Evolutionary conservation across 116 monocot genomes (phyloP).

Genomic region (Zostera marina): DNA sequence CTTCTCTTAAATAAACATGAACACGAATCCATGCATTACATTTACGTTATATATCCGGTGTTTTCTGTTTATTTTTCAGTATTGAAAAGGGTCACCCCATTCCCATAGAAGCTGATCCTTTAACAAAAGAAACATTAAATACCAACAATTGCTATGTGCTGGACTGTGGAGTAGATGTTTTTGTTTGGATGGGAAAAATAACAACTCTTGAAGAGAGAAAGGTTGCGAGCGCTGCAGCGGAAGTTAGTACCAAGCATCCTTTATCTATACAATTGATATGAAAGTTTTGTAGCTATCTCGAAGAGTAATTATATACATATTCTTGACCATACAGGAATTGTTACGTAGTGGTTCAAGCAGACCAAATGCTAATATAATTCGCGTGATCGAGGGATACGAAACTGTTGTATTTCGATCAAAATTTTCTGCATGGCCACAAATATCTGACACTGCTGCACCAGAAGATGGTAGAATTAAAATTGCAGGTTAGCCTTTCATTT

Average conservation of each 20-base stretch:
- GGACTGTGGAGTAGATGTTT: constrained; percentile 75
- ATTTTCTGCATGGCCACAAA: constrained; percentile 68
- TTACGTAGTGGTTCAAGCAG: constrained; percentile 21
- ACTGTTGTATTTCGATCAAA: constrained; percentile 66
- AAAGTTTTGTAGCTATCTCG: neutral
- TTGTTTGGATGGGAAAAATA: constrained; percentile 82
- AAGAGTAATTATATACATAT: constrained; percentile 2
- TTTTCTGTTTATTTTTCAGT: constrained; percentile 18
- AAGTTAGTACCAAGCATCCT: constrained; percentile 30
- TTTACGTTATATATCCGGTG: constrained; percentile 1
- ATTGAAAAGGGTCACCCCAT: constrained; percentile 51
- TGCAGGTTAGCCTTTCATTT: constrained; percentile 33
- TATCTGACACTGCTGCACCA: constrained; percentile 50
- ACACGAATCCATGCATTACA: neutral
- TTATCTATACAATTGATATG: neutral
- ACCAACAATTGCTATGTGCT: constrained; percentile 76
- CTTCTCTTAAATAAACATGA: constrained; percentile 2
- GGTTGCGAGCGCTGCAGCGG: constrained; percentile 57
- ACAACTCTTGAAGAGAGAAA: constrained; percentile 79
- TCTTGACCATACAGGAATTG: constrained; percentile 37
- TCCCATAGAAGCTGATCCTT: constrained; percentile 31
- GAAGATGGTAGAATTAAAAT: constrained; percentile 96
- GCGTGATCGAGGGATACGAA: constrained; percentile 88
- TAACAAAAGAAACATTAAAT: constrained; percentile 64
- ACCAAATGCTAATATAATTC: constrained; percentile 54